phyloP scores from a whole-genome alignment of 2,329 filamentous ascomycete genomes.

The Alternaria conjuncta region DNA sequence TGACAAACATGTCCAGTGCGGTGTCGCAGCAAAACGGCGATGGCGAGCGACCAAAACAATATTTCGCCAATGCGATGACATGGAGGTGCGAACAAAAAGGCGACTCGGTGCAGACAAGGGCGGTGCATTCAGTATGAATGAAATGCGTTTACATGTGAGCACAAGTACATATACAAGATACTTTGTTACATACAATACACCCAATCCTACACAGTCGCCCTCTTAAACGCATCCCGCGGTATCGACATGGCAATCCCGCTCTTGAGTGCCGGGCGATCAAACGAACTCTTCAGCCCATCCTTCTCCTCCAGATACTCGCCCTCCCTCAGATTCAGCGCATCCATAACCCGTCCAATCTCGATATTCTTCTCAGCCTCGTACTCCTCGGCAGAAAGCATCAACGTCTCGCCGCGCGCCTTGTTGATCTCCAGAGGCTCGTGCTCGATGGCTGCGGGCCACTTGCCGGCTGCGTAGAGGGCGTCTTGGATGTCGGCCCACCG shows the following conservation, averaged over 20 bases:
- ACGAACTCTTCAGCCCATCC: background rate
- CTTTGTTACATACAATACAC: background rate
- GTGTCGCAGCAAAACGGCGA: too few species aligned
- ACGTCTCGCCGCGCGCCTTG: constrained; percentile 10
- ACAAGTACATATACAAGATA: background rate
- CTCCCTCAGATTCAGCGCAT: constrained; percentile 6
- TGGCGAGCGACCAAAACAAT: too few species aligned
- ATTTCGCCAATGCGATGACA: too few species aligned
- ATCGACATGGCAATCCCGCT: background rate
- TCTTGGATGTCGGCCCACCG: constrained; percentile 46
- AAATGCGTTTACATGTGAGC: too few species aligned
- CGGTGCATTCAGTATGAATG: too few species aligned
- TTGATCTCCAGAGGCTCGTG: constrained; percentile 31
- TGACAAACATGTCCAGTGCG: too few species aligned
- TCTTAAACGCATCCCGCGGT: background rate
- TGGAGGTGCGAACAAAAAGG: too few species aligned
- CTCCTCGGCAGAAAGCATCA: constrained; percentile 27
- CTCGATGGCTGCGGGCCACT: constrained; percentile 30
- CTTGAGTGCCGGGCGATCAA: constrained; percentile 3
- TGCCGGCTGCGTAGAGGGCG: constrained; percentile 31
- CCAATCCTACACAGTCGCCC: background rate
- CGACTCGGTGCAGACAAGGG: background rate
- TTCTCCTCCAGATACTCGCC: background rate
- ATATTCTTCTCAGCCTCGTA: constrained; percentile 27
- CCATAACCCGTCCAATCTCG: constrained; percentile 26